Evolutionary conservation across 257 asterid genomes (phyloP), one percentile per base, ranked within the genome.

Genomic region (Solanum piurae): DNA sequence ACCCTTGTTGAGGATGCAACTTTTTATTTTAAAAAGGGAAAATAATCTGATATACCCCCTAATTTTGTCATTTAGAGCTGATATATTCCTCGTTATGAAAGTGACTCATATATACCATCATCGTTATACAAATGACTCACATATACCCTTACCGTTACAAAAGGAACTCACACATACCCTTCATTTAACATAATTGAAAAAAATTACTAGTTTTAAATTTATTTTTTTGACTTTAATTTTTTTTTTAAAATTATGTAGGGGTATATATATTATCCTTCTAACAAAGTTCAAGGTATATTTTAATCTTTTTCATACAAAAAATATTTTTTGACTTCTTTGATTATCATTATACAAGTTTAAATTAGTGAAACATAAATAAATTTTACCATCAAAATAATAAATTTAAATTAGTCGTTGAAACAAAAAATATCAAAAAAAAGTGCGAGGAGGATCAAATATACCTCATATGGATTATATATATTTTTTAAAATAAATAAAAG

Each of bases 11-110:
- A 68, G 36, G 37, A 68, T 58, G 66, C 25, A 58, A 21, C 25
- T 20, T 58, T 21, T 58, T 52, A 52, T 52, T 52, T 52, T 6
- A 2, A 52, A 52, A 16, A 6, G 62, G 23, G n/a, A 52, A 16
- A 52, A 52, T 0, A 1, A 0, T 52, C 2, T 46, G 55, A 46
- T 46, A 46, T 52, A 52, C 7, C 2, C n/a, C 2, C 18, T 4
- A 6, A 52, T 10, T 52, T 52, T 52, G 62, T 0, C 23, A 16
- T 52, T 52, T 52, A 52, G n/a, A 52, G 23, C 9, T 52, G 3
- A 16, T 52, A 52, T 52, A 52, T 1, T 4, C 23, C 9, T 52
- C 0, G 9, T 52, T 16, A 52, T 16, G 62, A 52, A 52, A 5
- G 62, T 52, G 23, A 52, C 9, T 52, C n/a, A 52, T 52, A 6